Evolutionary conservation across 345 rosid genomes (phyloP).

Genomic region (Lepidium aucheri): DNA sequence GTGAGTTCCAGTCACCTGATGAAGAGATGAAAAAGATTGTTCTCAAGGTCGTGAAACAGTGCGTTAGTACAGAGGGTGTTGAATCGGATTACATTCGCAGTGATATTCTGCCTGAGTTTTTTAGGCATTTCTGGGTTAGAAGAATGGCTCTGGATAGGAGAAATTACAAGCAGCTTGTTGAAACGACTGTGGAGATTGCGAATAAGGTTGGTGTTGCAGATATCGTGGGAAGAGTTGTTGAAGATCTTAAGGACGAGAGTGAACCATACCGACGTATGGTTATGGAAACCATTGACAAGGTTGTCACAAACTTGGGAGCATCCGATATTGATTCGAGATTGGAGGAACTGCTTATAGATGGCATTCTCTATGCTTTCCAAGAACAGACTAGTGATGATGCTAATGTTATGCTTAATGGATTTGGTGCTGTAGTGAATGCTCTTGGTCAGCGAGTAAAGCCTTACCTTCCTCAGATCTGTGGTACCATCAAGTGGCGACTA

Average conservation of each 20-base stretch:
- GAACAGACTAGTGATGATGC: constrained; percentile 98
- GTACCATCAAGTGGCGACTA: constrained; percentile 98
- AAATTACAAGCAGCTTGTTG: constrained; percentile 88
- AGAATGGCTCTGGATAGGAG: constrained; percentile 97
- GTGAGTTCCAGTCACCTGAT: constrained; percentile 99
- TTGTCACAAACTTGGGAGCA: constrained; percentile 84
- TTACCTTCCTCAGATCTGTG: constrained; percentile 98
- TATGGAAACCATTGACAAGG: constrained; percentile 99
- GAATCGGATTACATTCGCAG: constrained; percentile 81
- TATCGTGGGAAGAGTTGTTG: constrained; percentile 83
- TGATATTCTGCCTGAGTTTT: constrained; percentile 93
- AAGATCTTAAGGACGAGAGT: constrained; percentile 95
- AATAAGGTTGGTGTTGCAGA: constrained; percentile 95
- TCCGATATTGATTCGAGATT: constrained; percentile 89
- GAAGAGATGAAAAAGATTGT: constrained; percentile 99
- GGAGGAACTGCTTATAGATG: constrained; percentile 97
- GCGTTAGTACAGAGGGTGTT: constrained; percentile 98
- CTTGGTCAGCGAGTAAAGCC: constrained; percentile 98
- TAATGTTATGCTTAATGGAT: constrained; percentile 98
- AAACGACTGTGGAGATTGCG: constrained; percentile 96
- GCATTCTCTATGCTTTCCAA: constrained; percentile 97
- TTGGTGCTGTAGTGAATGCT: constrained; percentile 95
- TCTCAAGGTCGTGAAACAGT: constrained; percentile 94
- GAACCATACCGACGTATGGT: constrained; percentile 94
- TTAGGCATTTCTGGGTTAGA: constrained; percentile 87